These are phyloP conservation scores for Periconia sp. DNA, from an alignment of 2,329 filamentous ascomycete species.

Conservation along the genomic window DNA sequence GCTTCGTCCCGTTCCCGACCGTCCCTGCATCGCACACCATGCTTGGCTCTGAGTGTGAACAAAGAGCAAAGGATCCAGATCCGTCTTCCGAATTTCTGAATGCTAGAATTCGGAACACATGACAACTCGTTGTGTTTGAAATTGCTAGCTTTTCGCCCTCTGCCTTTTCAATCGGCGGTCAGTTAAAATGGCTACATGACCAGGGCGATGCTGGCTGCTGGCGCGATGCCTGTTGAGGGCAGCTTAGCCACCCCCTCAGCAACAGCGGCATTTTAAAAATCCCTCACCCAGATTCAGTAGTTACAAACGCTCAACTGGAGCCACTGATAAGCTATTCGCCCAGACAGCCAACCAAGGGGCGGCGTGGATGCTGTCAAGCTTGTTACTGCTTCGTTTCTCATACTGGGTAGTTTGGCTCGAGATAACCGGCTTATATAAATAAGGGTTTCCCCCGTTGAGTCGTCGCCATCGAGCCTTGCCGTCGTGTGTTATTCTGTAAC, in stretches of 20 bases:
- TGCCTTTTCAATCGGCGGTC: neutral
- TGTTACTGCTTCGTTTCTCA: conserved; percentile 25
- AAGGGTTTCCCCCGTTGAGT: too few species aligned
- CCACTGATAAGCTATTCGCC: conserved; percentile 18
- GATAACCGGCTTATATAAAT: conserved; percentile 17
- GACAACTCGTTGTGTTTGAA: neutral
- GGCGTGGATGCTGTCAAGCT: conserved; percentile 7
- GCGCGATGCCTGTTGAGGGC: neutral
- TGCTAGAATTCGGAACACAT: neutral
- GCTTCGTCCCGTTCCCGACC: neutral
- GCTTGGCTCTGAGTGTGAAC: neutral
- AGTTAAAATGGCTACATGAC: neutral
- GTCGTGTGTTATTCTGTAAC: neutral
- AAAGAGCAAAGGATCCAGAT: neutral
- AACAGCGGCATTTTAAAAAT: conserved; percentile 9
- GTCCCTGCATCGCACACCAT: neutral
- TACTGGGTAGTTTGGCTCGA: conserved; percentile 9
- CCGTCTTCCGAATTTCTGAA: neutral
- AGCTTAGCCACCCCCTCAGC: conserved; percentile 12
- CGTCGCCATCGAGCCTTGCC: too few species aligned
- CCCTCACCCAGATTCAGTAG: conserved; percentile 12
- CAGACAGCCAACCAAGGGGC: conserved; percentile 22
- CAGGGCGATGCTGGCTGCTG: neutral
- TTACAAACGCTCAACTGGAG: conserved; percentile 12
- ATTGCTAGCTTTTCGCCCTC: neutral